A percentile compares a stretch with the other conserved stretches of the same genome.
Evolutionary conservation across 2,329 filamentous ascomycete genomes (phyloP).

Genomic region (Ilyonectria destructans): DNA sequence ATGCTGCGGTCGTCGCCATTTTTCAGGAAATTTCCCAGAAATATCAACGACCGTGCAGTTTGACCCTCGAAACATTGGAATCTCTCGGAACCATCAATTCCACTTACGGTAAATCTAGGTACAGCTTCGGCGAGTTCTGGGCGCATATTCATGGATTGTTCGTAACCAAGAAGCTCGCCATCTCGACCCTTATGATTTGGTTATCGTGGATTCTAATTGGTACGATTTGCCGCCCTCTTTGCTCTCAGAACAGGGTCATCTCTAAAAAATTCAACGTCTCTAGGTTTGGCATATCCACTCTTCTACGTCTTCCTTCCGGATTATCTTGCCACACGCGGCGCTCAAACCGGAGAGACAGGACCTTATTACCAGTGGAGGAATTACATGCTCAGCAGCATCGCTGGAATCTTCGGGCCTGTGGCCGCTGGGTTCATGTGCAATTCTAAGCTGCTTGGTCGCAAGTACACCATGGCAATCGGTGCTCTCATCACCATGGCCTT

Average conservation of each 20-base stretch:
- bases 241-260: no score
- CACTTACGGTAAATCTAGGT: no score
- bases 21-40: slow-evolving; percentile 67
- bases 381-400: slow-evolving; percentile 79
- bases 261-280: no score
- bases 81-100: slow-evolving; percentile 58
- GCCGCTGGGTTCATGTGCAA: slow-evolving; percentile 76
- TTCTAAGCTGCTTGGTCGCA: no score
- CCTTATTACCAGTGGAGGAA: slow-evolving; percentile 79
- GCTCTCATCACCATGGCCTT: slow-evolving; percentile 78
- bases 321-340: slow-evolving; percentile 49
- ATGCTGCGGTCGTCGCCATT: slow-evolving; percentile 65
- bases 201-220: slow-evolving; percentile 79
- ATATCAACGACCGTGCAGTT: slow-evolving; percentile 54
- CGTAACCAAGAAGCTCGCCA: slow-evolving; percentile 70
- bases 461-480: slow-evolving; percentile 77
- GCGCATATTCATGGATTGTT: slow-evolving; percentile 80
- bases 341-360: no score
- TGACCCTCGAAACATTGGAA: slow-evolving; percentile 62
- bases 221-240: no score
- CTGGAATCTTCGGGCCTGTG: slow-evolving; percentile 78
- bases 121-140: no score
- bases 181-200: slow-evolving; percentile 78
- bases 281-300: slow-evolving; percentile 81
- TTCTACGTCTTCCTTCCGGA: slow-evolving; percentile 84